Conservation (phyloP, 108 stramenopile genomes). For the Seminavis robusta region DNA sequence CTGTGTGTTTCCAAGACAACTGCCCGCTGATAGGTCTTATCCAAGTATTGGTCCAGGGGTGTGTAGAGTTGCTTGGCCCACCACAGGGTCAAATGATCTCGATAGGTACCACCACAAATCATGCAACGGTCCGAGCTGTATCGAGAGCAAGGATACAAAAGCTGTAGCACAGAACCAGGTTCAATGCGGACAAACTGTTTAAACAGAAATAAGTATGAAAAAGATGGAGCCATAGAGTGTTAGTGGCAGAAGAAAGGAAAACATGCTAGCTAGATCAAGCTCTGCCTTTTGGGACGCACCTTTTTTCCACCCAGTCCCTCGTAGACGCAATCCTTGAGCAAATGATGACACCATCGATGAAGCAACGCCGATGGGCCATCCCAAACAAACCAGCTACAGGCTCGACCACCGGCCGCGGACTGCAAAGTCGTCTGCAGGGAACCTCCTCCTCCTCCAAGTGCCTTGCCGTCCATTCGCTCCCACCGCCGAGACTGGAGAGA, state of each 20-base stretch:
- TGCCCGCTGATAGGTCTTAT: no score
- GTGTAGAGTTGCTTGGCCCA: conserved; percentile 43
- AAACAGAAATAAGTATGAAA: background rate
- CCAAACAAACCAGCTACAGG: conserved; percentile 19
- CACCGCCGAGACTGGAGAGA: no score
- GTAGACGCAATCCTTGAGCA: conserved; percentile 38
- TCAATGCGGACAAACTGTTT: conserved; percentile 34
- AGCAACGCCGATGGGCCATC: conserved; percentile 30
- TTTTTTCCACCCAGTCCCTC: conserved; percentile 45
- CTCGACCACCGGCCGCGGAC: background rate
- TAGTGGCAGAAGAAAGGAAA: background rate
- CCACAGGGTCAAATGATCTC: conserved; percentile 42
- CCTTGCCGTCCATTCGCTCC: no score
- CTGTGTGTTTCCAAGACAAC: no score
- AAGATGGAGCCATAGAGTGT: no score
- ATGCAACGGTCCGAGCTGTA: conserved; percentile 47
- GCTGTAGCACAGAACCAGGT: conserved; percentile 39
- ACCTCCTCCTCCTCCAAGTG: background rate
- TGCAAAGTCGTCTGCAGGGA: background rate
- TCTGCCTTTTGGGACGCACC: conserved; percentile 6
- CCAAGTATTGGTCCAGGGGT: conserved; percentile 39
- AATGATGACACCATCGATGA: conserved; percentile 39
- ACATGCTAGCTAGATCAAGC: background rate
- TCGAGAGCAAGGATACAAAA: conserved; percentile 32
- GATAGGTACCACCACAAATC: conserved; percentile 42